Evolutionary conservation across 371 early-diverging fungal genomes (phyloP), one percentile per base, ranked within the genome.

Genomic region (Lichtheimia corymbifera): DNA sequence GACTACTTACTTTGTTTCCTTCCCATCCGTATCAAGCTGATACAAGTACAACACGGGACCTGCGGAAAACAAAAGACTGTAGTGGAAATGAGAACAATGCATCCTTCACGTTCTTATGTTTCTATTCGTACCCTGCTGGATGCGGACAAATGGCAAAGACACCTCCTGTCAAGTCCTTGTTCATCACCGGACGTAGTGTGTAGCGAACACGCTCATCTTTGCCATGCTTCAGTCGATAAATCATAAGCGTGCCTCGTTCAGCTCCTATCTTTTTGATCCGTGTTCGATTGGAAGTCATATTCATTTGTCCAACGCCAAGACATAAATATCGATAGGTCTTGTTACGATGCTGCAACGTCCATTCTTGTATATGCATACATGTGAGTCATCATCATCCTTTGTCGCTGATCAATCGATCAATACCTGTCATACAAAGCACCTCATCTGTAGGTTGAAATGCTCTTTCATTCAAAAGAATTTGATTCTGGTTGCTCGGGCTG

Each of bases 141-240:
- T 76, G 74, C n/a, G 74, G 74, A 64, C 79, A 73, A 1, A 79
- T 70, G 14, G 74, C 66, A 55, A 64, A 65, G 2, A 79, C 73
- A 14, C 74, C 76, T 14, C 72, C 76, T 2, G 68, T 68, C n/a
- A 72, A 44, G 13, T 74, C 71, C 41, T 74, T 57, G 13, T 62
- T 63, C 74, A 73, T 73, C 27, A 76, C 71, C 2, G 60, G 61
- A 6, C 68, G 68, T 15, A 79, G 11, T 13, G 58, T 56, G 50
- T 66, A 68, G 13, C 50, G 41, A 40, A 35, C 42, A 14, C 57
- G 28, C 0, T 18, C 28, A 15, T 55, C 41, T n/a, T 52, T 41
- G 12, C 60, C 58, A 20, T 43, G 15, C 53, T 78, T 75, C 1
- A 79, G n/a, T 7, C 79, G 64, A 59, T 70, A 79, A 13, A 79